Evolutionary conservation across 176 grass and related monocot genomes (phyloP), one percentile per base, ranked within the genome.

Genomic region (Secale cereale): DNA sequence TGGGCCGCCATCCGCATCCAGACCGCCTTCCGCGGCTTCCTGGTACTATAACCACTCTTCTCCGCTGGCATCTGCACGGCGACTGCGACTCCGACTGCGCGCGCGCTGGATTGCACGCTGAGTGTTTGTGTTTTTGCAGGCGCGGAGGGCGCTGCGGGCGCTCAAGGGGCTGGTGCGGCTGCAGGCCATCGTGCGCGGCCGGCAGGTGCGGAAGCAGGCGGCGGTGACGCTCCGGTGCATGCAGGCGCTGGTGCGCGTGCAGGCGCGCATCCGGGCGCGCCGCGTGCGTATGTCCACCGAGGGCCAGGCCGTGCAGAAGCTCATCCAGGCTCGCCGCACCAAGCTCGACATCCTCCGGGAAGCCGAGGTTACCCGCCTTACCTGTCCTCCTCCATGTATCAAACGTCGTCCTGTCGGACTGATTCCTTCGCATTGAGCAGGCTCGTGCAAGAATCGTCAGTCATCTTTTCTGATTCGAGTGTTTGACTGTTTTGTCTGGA

Each of bases 171-270:
- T 99, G 32, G 97, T 99, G 74, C 78, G 97, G 65, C 85, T 99
- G 30, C 97, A 99, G 92, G 97, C 97, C 25, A 99, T 99, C 78
- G 97, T 96, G 27, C 89, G 97, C 11, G 97, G 97, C 22, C 88
- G 97, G 60, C 97, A 99, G 84, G 97, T 99, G 50, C 28, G 97
- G 29, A 99, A 96, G 84, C 97, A 99, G 84, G 97, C 97, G 50
- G 97, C 93, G 3, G 93, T 92, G 79, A 99, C 97, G 22, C 92
- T 99, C 10, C 89, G 93, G 50, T 98, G 97, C 82, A 96, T 98
- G 97, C 97, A 98, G 91, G 97, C 97, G 20, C 88, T 98, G 39
- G 97, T 98, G n/a, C 81, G 97, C 31, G 97, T 98, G 41, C 97
- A 98, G 81, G 97, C 97, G 27, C 93, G 86, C 81, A 93, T 98